These are phyloP conservation scores for Sporisorium graminicola DNA, from an alignment of 1,284 basidiomycete species.

Conservation along the genomic window DNA sequence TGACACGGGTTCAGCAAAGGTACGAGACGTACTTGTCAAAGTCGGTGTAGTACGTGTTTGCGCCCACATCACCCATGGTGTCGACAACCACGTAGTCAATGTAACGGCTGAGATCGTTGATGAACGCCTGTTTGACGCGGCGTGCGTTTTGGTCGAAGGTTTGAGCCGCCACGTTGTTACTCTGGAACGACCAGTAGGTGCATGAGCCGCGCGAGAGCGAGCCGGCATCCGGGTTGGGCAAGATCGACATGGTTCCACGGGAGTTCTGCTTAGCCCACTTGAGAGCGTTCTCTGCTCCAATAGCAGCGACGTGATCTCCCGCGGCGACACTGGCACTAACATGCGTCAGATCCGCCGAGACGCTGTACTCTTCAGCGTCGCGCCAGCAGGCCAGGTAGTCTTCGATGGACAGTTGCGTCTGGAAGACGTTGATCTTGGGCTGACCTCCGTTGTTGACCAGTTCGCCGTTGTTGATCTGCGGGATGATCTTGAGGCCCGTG, in stretches of 20 bases:
- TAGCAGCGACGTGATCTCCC: background rate
- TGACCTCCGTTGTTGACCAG: constrained; percentile 6
- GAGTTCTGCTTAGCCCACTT: constrained; percentile 6
- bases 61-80: constrained; percentile 4
- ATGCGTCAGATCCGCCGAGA: constrained; percentile 6
- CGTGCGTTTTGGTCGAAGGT: constrained; percentile 2
- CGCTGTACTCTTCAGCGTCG: background rate
- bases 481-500: constrained; percentile 14
- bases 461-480: constrained; percentile 17
- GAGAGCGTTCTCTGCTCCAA: background rate
- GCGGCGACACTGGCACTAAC: constrained; percentile 11
- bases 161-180: constrained; percentile 3
- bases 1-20: background rate
- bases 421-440: constrained; percentile 16
- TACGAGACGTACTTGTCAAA: constrained; percentile 2
- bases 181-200: constrained; percentile 8
- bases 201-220: background rate
- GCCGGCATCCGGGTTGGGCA: constrained; percentile 4
- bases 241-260: background rate
- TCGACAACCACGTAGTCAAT: constrained; percentile 7
- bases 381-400: constrained; percentile 15
- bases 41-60: constrained; percentile 5
- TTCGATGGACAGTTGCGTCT: constrained; percentile 9
- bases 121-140: constrained; percentile 1
- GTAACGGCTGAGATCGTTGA: constrained; percentile 1